Evolutionary conservation across 2,329 filamentous ascomycete genomes (phyloP), one percentile per base, ranked within the genome.

Genomic region (Epichloe hybrida): DNA sequence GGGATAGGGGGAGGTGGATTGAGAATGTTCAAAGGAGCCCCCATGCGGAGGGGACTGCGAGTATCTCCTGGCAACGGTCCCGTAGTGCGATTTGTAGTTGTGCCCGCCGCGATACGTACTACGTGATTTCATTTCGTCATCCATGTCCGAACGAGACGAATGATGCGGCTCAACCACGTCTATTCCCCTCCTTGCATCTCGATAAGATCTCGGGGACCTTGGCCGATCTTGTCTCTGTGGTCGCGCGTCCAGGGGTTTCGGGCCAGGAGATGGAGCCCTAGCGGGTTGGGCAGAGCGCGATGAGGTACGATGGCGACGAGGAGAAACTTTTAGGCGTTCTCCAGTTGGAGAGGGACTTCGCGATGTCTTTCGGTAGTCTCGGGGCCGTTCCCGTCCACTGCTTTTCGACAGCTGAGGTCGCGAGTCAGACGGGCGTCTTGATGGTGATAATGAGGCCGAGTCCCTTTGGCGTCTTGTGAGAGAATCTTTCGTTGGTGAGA

Each of bases 81-180:
- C 61, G 45, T 69, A 66, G 36, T 66, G 67, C 7, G 64, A 58
- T 51, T 66, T 69, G 36, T 64, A 59, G 17, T 66, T 56, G 54
- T 71, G 70, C n/a, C 67, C 66, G 50, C 69, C 67, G 49, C 72
- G 69, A 50, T 68, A 69, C 39, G 66, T 64, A 34, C 69, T 67
- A 42, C 73, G 66, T 13, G 69, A 67, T 17, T 65, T 64, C 70
- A 76, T 73, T 34, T 73, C 73, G 52, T 75, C 72, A 57, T 78
- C 74, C 38, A 73, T 64, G 47, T 73, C 75, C 12, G 75, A 73
- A 11, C 72, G 68, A 17, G 72, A 72, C 17, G 74, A 72, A 43
- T 67, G 66, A 45, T 67, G 58, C 38, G 56, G 58, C 38, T 61
- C 64, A 5, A 56, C 46, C 3, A 59, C 55, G n/a, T 57, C 59